Evolutionary conservation across 805 yeast species (phyloP), one percentile per base, ranked within the genome.

Genomic region (Kuraishia ogatae): DNA sequence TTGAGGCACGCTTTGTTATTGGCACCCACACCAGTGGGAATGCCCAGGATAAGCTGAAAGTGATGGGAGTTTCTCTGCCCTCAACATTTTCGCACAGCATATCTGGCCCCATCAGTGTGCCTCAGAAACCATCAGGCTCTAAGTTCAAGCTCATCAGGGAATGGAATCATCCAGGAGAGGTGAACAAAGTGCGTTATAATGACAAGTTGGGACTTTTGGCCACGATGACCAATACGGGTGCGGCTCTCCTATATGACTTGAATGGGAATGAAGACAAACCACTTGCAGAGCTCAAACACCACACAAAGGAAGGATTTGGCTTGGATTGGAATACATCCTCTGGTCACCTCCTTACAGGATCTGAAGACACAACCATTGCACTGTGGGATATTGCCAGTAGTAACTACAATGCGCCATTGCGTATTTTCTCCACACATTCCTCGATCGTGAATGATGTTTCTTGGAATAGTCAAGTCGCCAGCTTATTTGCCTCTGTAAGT

Each of bases 381-480:
- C 64, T 85, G 47, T 89, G 96, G 96, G 87, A 86, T 59, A 62
- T 80, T 10, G 35, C 35, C 35, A 48, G 48, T 10, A 55, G 54
- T 20, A 24, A 39, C 20, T 19, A n/a, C 10, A 39, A 51, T 7
- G 39, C 58, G 3, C 90, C 90, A 17, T 56, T 67, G n/a, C 75
- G 71, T 56, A 69, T 71, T 3, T 80, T 78, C 62, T 72, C 73
- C 51, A 66, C 79, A 7, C 90, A 85, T 64, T 60, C 71, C 3
- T 80, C 84, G 1, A 78, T 78, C 4, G 82, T 87, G 39, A 88
- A 86, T 66, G 94, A 84, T 60, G 71, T 89, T 24, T 73, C 87
- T 1, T 82, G 86, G 82, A 82, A 79, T 60, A 64, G 66, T 19
- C 62, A 65, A 39, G 66, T 70, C 43, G 67, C 72, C 55, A 62